phyloP scores from a whole-genome alignment of 352 stramenopile genomes.

The Phytophthora sansomeana region DNA sequence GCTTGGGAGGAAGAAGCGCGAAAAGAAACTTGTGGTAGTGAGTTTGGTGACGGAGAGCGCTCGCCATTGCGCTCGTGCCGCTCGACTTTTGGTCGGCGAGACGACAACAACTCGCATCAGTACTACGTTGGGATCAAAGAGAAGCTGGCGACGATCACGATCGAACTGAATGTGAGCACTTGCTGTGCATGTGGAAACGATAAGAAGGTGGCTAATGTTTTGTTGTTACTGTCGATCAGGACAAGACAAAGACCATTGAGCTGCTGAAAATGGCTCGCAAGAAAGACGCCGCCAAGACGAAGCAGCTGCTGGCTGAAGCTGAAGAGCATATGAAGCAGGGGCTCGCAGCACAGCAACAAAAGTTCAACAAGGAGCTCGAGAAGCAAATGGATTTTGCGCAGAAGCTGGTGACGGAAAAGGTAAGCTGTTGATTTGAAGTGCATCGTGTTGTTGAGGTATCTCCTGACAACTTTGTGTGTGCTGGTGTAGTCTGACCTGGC shows the following conservation, averaged over 20 bases:
- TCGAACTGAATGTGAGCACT: conserved; percentile 74
- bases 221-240: conserved; percentile 37
- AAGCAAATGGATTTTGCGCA: conserved; percentile 86
- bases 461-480: neutral
- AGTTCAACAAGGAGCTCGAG: conserved; percentile 80
- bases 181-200: neutral
- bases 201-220: conserved; percentile 5
- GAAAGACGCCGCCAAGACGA: conserved; percentile 77
- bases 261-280: conserved; percentile 76
- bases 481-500: conserved; percentile 57
- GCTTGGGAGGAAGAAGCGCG: conserved; percentile 46
- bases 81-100: conserved; percentile 41
- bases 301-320: conserved; percentile 55
- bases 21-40: conserved; percentile 8
- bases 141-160: conserved; percentile 79
- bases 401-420: conserved; percentile 79
- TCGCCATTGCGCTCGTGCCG: conserved; percentile 39
- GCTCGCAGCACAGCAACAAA: conserved; percentile 64
- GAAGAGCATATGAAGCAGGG: conserved; percentile 61
- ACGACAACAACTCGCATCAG: conserved; percentile 46
- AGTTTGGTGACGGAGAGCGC: conserved; percentile 2
- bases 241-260: conserved; percentile 89
- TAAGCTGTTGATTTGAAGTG: conserved; percentile 22
- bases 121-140: conserved; percentile 83
- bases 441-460: neutral